Evolutionary conservation across 2,329 filamentous ascomycete genomes (phyloP), one percentile per base, ranked within the genome.

Genomic region (Colletotrichum godetiae): DNA sequence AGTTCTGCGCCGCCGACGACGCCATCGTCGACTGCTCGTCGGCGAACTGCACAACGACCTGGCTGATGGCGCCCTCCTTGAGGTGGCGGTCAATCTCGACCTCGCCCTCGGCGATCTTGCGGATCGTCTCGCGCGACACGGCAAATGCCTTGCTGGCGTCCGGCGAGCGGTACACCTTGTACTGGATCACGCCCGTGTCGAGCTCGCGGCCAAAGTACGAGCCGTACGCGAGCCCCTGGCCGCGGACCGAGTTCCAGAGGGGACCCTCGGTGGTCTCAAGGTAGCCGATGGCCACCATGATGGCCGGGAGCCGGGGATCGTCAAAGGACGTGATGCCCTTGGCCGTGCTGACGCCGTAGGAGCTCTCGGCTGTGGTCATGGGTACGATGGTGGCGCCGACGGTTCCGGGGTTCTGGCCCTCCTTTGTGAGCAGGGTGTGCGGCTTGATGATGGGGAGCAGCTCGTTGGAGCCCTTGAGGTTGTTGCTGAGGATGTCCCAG

Each of bases 221-320:
- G 66, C 95, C 95, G 80, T 99, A 99, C 0, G 97, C 97, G 65
- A 98, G 91, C 57, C 97, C 97, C 56, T 94, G 97, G 68, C 97
- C 97, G 59, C 97, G 94, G 61, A 98, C 94, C 0, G 95, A 94
- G 75, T 93, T 93, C 96, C 97, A 98, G 37, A 99, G 90, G 0
- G 97, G 97, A 0, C 97, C 97, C 82, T 99, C 97, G 22, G 97
- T 93, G 0, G 95, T 92, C 80, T 98, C 95, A 74, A 99, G 92
- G 80, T 98, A 98, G 24, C 95, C 92, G 62, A 95, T 91, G 0
- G 96, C 95, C 8, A 99, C 95, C 81, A 97, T 90, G 64, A 98
- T 88, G 2, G 95, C 92, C 0, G 97, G 95, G 1, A 98, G 87
- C 19, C 91, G 89, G 0, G 95, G 92, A 78, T 98, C 93, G 4